Percentiles rank a stretch among this genome's conserved stretches.
Conservation (phyloP, 495 filamentous ascomycete genomes). For the Aspergillus cavernicola region DNA sequence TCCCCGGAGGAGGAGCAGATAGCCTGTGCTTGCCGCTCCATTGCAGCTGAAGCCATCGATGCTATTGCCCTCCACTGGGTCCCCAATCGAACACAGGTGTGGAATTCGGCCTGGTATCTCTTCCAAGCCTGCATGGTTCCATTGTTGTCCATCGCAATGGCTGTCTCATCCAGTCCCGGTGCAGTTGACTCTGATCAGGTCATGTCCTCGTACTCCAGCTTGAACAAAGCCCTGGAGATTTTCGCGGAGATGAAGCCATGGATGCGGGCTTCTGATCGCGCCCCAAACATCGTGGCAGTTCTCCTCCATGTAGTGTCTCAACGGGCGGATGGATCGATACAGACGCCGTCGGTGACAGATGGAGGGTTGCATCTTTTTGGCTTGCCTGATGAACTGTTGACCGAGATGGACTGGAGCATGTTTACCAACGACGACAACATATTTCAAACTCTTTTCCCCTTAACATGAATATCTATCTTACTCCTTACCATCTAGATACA, state of each 20-base stretch:
- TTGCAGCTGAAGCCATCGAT: conserved; percentile 4
- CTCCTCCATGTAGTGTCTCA: conserved; percentile 4
- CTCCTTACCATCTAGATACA: no score
- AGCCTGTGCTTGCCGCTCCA: not conserved
- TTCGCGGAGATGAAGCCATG: conserved; percentile 11
- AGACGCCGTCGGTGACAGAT: conserved; percentile 6
- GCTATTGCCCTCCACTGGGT: conserved; percentile 5
- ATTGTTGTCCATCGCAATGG: conserved; percentile 8
- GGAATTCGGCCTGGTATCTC: conserved; percentile 12
- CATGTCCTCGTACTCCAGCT: conserved; percentile 1
- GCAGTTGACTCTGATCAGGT: not conserved
- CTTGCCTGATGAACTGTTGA: conserved; percentile 6
- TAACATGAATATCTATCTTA: not conserved
- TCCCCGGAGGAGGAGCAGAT: not conserved
- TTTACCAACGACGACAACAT: not conserved
- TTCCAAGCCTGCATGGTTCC: conserved; percentile 14
- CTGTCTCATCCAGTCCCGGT: not conserved
- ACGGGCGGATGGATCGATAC: not conserved
- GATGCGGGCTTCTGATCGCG: conserved; percentile 8
- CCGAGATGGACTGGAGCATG: conserved; percentile 10
- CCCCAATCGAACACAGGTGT: conserved; percentile 7
- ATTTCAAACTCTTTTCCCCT: not conserved
- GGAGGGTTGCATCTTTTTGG: conserved; percentile 7
- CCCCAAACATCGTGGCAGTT: conserved; percentile 5
- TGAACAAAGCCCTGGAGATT: conserved; percentile 6